Conservation (phyloP, 495 filamentous ascomycete species). For the Penicillium mononematosum region DNA sequence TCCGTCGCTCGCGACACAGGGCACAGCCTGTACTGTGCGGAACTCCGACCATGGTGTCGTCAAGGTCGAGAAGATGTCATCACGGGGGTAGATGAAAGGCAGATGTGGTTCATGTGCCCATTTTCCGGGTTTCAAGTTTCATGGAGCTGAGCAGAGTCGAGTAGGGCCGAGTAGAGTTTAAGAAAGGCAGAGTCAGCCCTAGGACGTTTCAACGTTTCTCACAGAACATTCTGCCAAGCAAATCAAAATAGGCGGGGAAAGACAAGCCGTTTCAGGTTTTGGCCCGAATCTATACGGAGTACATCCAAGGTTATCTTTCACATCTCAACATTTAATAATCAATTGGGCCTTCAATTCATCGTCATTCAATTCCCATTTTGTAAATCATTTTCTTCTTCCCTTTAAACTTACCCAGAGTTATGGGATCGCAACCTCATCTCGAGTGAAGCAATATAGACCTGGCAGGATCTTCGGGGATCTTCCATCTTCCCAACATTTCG, state of each 20-base stretch:
- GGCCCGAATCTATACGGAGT: neutral
- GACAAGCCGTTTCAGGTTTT: neutral
- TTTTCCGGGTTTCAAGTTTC: neutral
- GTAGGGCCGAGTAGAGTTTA: neutral
- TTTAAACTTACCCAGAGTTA: too few relatives aligned
- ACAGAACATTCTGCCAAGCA: neutral
- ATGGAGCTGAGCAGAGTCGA: neutral
- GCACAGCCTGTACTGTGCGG: conserved; percentile 41
- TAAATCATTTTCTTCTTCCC: too few relatives aligned
- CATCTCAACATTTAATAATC: too few relatives aligned
- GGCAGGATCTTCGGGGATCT: too few relatives aligned
- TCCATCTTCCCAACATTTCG: too few relatives aligned
- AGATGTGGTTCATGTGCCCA: neutral
- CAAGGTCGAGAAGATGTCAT: conserved; percentile 4
- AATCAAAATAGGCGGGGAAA: neutral
- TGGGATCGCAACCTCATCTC: too few relatives aligned
- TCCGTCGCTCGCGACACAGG: conserved; percentile 38
- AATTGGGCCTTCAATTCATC: too few relatives aligned
- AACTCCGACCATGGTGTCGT: conserved; percentile 37
- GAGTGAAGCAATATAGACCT: too few relatives aligned
- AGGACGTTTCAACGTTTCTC: neutral
- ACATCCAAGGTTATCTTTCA: too few relatives aligned
- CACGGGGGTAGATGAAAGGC: conserved; percentile 6
- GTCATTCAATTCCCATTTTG: too few relatives aligned
- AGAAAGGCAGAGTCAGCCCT: neutral